Base-by-base conservation (phyloP, 352 stramenopile genomes). In the Pythium grandisporangium region DNA sequence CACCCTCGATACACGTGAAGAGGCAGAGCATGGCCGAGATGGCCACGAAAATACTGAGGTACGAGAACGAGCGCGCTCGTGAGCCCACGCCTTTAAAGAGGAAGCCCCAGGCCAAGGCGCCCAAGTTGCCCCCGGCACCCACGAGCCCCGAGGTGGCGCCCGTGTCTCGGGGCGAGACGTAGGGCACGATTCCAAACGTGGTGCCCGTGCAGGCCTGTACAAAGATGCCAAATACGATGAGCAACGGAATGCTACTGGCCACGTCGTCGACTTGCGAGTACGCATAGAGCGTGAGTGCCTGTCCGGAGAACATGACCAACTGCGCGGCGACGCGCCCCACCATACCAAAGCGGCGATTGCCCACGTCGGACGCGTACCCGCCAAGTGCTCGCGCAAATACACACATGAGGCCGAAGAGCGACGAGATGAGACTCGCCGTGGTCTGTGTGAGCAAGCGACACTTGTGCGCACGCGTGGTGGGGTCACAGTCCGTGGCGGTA, bases 361-460 rank as follows among this genome's bases (percentile, higher is more conserved):
- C 51, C 17, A 77, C 58, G 50, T 97, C 92, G 35, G 77, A 95
- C 0, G 72, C 25, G 38, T 80, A 84, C 25, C 87, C 88, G 22
- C 91, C 86, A n/a, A 92, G 40, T 19, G 81, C 83, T 42, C 89
- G 81, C 0, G 86, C 81, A 48, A 97, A 95, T 26, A 96, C 63
- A 59, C 95, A 97, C 83, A 96, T 96, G 53, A 94, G 77, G 5
- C 88, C 88, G 50, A 97, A 97, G 32, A 96, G 80, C 24, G 85
- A 96, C 2, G 88, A 84, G 58, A 97, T 92, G 12, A 92, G 66
- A 24, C 68, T 72, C 14, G 74, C 66, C 30, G 29, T 57, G 40
- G 54, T 78, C 45, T 58, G 66, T 19, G 66, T 63, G 37, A 61
- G 56, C n/a, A 51, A 48, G 25, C 29, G 59, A 55, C 39, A 75